Base-by-base conservation (phyloP, 106 monocot genomes). In the Phalaenopsis aphrodite region DNA sequence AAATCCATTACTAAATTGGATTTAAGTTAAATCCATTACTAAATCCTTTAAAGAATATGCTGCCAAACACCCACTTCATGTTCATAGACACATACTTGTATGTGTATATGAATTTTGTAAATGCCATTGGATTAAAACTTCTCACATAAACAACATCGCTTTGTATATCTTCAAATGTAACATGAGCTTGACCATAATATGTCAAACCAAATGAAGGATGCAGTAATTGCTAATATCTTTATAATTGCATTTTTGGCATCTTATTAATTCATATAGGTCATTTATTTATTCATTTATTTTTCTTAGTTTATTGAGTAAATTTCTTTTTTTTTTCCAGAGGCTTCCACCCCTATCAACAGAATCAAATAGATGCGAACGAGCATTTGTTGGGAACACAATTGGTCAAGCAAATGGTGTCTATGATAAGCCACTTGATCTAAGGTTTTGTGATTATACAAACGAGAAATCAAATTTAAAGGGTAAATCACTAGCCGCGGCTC, bases 321-420 rank as follows among this genome's bases (percentile, higher is more conserved):
- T 75, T 1, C 68, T 14, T 75, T 43, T 30, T 16, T 79, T 43
- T 42, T 5, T 75, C 74, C 14, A 97, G 97, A 92, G 94, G 82
- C 79, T 97, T 72, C 97, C 97, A 80, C 97, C 97, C 14, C 81
- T 97, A 48, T 94, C 97, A 81, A 97, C 87, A 21, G 97, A 97
- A 8, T 90, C 97, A 68, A 78, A 94, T 79, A 76, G 97, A 74
- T 97, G 97, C 49, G 94, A 97, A 78, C 90, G 88, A 47, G 97
- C 97, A 75, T 97, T 84, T 88, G 92, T 97, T 41, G 97, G 96
- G 19, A 97, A 97, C 83, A 97, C 96, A 30, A 97, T 97, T 56
- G 96, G 96, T 69, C 96, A 97, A 84, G 97, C 97, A 79, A 97
- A 97, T 82, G 97, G 97, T 49, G 97, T 97, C 15, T 97, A 94